Base-by-base conservation (phyloP, 139 green algal species). In the Mychonastes homosphaera region DNA sequence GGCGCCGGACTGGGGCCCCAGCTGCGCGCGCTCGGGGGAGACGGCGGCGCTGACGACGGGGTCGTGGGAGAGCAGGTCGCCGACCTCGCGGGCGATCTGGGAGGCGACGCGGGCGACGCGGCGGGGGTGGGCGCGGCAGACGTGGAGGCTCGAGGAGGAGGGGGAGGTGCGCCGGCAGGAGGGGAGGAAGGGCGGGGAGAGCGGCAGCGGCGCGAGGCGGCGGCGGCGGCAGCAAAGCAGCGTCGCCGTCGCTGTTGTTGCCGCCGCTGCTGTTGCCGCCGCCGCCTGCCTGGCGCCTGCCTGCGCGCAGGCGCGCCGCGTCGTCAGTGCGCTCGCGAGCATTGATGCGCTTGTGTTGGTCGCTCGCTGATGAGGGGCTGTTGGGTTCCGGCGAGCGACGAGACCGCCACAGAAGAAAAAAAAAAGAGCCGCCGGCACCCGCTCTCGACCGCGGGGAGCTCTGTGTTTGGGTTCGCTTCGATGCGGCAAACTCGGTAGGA, bases 81-180 rank as follows among this genome's bases (percentile, higher is more conserved):
- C 73, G 12, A 97, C 69, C 59, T 97, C 87, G 0, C 89, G 66
- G 61, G 92, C 83, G 35, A 97, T 86, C 67, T 93, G 79, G 61
- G 84, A 86, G 23, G 86, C 58, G 4, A 97, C 89, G 39, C 77
- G 80, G 9, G 84, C 81, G 15, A 95, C 77, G n/a, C 90, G 70
- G 24, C 90, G 72, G 0, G 86, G 86, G 45, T 92, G 62, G 0
- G 88, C 88, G 87, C 90, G 74, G 41, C 63, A 41, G 12, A 7
- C 32, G 23, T 23, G 7, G 15, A 30, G 49, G 36, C 13, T 10
- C 10, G 36, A 13, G 36, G 36, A 10, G 36, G 13, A 10, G 36
- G 36, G 12, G 13, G 36, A 44, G 36, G 10, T 10, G 12, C 12
- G 36, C 36, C 10, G 12, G 36, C 12, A 13, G 10, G 36, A 13